A percentile compares a stretch with the other conserved stretches of the same genome.
phyloP scores from a whole-genome alignment of 192 early-diverging fungal species.

The Coemansia sp. region DNA sequence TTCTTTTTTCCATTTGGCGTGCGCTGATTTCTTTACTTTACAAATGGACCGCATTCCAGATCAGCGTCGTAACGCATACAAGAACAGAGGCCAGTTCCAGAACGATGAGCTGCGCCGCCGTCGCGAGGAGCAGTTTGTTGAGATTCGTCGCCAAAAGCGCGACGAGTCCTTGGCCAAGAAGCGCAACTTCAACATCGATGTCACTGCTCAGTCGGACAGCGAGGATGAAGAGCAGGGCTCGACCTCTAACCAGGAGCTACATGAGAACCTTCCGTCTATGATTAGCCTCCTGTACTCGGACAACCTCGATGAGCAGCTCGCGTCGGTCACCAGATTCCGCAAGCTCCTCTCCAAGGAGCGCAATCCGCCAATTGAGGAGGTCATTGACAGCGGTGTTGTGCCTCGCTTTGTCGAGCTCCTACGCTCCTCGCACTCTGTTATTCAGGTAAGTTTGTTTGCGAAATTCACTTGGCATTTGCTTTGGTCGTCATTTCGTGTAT shows the following conservation, averaged over 20 bases:
- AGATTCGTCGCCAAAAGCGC: slow-evolving; percentile 94
- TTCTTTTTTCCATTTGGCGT: slow-evolving; percentile 3
- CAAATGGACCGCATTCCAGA: slow-evolving; percentile 47
- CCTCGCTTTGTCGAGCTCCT: slow-evolving; percentile 95
- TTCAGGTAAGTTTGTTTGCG: slow-evolving; percentile 61
- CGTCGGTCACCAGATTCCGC: slow-evolving; percentile 84
- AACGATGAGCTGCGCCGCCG: slow-evolving; percentile 89
- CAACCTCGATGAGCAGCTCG: slow-evolving; percentile 74
- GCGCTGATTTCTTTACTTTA: not conserved
- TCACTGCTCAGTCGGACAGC: slow-evolving; percentile 57
- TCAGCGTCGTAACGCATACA: slow-evolving; percentile 74
- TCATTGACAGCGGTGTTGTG: slow-evolving; percentile 90
- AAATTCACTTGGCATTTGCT: not conserved
- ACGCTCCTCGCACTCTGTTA: slow-evolving; percentile 71
- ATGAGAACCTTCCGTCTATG: slow-evolving; percentile 77
- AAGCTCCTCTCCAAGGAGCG: slow-evolving; percentile 93
- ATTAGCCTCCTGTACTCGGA: slow-evolving; percentile 75
- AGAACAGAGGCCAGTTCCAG: slow-evolving; percentile 83
- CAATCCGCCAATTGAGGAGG: slow-evolving; percentile 96
- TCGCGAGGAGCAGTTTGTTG: slow-evolving; percentile 88
- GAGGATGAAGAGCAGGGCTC: slow-evolving; percentile 78
- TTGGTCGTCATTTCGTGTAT: not conserved
- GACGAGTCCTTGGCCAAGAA: slow-evolving; percentile 92
- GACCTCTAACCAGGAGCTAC: slow-evolving; percentile 60
- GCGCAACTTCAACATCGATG: slow-evolving; percentile 69